These are phyloP conservation scores for Purpureocillium takamizusanense DNA, from an alignment of 2,329 filamentous ascomycete genomes.

Conservation along the genomic window DNA sequence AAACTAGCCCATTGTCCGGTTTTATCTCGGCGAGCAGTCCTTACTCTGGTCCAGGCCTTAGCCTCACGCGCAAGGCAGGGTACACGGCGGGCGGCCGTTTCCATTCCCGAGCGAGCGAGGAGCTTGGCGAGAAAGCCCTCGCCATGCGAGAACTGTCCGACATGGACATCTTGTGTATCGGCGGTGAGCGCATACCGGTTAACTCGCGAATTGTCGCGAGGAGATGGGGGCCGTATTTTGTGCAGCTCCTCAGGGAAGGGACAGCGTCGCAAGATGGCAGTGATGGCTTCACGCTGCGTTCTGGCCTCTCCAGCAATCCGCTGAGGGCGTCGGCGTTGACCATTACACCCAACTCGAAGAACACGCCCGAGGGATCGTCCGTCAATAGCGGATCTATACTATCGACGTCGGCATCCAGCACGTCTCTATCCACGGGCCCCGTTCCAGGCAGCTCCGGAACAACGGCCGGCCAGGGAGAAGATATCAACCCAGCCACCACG, in stretches of 20 bases:
- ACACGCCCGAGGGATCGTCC: constrained; percentile 36
- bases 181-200: constrained; percentile 84
- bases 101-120: constrained; percentile 70
- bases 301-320: constrained; percentile 46
- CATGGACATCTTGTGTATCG: constrained; percentile 92
- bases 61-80: constrained; percentile 48
- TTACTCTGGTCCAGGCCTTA: constrained; percentile 47
- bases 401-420: constrained; percentile 27
- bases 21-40: constrained; percentile 77
- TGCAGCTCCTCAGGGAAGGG: constrained; percentile 79
- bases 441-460: constrained; percentile 32
- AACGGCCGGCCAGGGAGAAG: constrained; percentile 28
- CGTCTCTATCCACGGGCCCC: constrained; percentile 30
- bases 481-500: constrained; percentile 29
- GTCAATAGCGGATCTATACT: constrained; percentile 30
- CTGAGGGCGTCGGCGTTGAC: constrained; percentile 75
- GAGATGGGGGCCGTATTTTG: constrained; percentile 93
- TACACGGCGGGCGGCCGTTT: constrained; percentile 66
- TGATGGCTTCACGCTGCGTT: constrained; percentile 68
- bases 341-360: constrained; percentile 62
- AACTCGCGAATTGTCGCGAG: constrained; percentile 83
- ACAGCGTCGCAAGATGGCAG: constrained; percentile 61
- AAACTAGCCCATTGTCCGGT: constrained; percentile 65
- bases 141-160: constrained; percentile 79
- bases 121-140: constrained; percentile 74